A percentile compares a stretch with the other conserved stretches of the same genome.
These are phyloP conservation scores for Phlebopus sp. DNA, from an alignment of 1,284 basidiomycete genomes.

Conservation along the genomic window DNA sequence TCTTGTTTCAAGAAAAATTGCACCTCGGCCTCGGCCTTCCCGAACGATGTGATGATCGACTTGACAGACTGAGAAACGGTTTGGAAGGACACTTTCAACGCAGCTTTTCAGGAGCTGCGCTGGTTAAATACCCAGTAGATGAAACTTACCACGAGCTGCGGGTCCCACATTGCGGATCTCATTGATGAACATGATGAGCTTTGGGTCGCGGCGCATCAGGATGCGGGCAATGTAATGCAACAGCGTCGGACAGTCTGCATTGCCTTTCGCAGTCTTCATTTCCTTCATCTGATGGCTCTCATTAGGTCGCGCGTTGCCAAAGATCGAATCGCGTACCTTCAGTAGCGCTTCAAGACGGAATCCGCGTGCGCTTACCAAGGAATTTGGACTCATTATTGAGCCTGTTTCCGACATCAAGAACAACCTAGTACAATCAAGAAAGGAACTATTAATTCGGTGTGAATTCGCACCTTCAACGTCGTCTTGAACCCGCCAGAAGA, in stretches of 20 bases:
- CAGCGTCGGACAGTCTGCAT: slow-evolving; percentile 75
- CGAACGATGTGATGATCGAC: slow-evolving; percentile 54
- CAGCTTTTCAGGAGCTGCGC: too few species aligned
- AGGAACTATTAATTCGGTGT: background rate
- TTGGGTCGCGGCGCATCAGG: slow-evolving; percentile 67
- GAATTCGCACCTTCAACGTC: slow-evolving; percentile 58
- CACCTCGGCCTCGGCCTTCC: slow-evolving; percentile 59
- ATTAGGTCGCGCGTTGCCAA: background rate
- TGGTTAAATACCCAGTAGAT: too few species aligned
- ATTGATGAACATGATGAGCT: slow-evolving; percentile 71
- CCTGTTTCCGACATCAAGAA: slow-evolving; percentile 78
- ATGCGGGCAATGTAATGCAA: slow-evolving; percentile 83
- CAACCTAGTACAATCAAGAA: slow-evolving; percentile 42
- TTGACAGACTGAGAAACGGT: slow-evolving; percentile 60
- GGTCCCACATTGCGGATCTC: slow-evolving; percentile 82
- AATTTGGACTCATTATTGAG: slow-evolving; percentile 86
- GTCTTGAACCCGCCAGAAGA: slow-evolving; percentile 65
- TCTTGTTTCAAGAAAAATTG: slow-evolving; percentile 35
- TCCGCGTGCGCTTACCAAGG: slow-evolving; percentile 77
- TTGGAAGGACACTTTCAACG: slow-evolving; percentile 63
- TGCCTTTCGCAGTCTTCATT: slow-evolving; percentile 72
- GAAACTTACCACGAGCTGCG: slow-evolving; percentile 67
- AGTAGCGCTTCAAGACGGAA: slow-evolving; percentile 80
- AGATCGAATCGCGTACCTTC: slow-evolving; percentile 51
- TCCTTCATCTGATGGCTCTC: slow-evolving; percentile 65